Evolutionary conservation across 768 basidiomycete genomes (phyloP).

Genomic region (Boletus rubropictus): DNA sequence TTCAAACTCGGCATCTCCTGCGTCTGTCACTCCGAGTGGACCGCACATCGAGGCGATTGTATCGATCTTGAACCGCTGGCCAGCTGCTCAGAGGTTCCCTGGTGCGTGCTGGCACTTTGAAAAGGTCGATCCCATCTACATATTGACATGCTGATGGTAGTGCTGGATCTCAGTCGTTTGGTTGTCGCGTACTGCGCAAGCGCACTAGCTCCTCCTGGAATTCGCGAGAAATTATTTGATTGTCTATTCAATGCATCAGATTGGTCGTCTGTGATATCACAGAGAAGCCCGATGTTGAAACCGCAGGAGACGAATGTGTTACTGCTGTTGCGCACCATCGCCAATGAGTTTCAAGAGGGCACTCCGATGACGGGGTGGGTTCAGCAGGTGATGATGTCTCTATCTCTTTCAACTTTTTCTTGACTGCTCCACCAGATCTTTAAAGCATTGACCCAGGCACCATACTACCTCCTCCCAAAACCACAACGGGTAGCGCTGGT

Average conservation of each 20-base stretch:
- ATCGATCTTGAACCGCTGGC: slow-evolving; percentile 69
- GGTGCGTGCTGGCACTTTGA: slow-evolving; percentile 34
- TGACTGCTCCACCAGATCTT: slow-evolving; percentile 45
- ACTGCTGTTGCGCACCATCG: slow-evolving; percentile 69
- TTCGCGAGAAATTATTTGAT: slow-evolving; percentile 51
- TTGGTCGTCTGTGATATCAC: slow-evolving; percentile 45
- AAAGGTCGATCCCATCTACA: not conserved
- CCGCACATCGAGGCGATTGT: slow-evolving; percentile 58
- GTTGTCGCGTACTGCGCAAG: slow-evolving; percentile 60
- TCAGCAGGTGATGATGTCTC: slow-evolving; percentile 35
- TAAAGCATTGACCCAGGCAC: slow-evolving; percentile 42
- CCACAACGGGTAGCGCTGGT: slow-evolving; percentile 70
- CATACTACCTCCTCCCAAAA: slow-evolving; percentile 57
- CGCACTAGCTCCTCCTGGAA: slow-evolving; percentile 39
- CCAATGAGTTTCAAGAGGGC: slow-evolving; percentile 70
- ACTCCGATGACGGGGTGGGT: slow-evolving; percentile 43
- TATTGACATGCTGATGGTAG: slow-evolving; percentile 34
- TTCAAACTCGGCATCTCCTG: slow-evolving; percentile 28
- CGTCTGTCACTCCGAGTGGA: slow-evolving; percentile 33
- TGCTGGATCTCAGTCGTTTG: slow-evolving; percentile 81
- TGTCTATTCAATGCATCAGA: slow-evolving; percentile 64
- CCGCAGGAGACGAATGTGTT: slow-evolving; percentile 79
- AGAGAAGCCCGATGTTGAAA: slow-evolving; percentile 56
- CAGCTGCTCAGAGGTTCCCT: slow-evolving; percentile 65
- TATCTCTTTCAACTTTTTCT: slow-evolving; percentile 4